Evolutionary conservation across 202 grass and related monocot genomes (phyloP), one percentile per base, ranked within the genome.

Genomic region (Zizania palustris): DNA sequence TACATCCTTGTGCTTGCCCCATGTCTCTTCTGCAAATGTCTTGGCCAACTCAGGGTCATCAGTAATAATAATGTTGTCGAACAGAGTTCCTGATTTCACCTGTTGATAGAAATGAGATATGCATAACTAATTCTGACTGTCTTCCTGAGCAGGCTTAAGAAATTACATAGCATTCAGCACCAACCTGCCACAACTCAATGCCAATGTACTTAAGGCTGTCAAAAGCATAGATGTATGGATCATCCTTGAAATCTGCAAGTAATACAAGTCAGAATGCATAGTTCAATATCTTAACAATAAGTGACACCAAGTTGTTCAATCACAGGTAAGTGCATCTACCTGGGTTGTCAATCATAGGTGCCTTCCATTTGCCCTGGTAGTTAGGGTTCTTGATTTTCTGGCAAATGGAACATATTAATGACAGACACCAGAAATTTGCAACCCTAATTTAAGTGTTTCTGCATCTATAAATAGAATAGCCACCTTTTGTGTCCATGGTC

Each of bases 171-270:
- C 67, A 46, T 67, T 55, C 12, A 50, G 28, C 2, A 20, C 44
- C 14, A 56, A 92, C 92, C 92, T 96, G 89, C 89, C 92, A 96
- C 67, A 96, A 63, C 69, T 96, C 92, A 73, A 96, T 92, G 38
- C 92, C 92, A 44, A 96, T 87, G 72, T 90, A 79, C 51, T 87
- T 92, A 79, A 96, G 53, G 50, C 73, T 83, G 36, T 85, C 63
- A 77, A 87, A 96, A 72, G 86, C 86, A 11, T 96, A 96, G 11
- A 96, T 53, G 57, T 90, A 87, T 1, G 92, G 86, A 53, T 96
- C 92, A 63, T 92, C 86, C 75, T 89, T 89, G 87, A 60, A 96
- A 45, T 90, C 92, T 96, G 84, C 16, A 28, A 28, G 28, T 28
- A 28, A 28, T 28, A 28, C 28, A 28, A 2, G 0, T 28, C 2